These are phyloP conservation scores for Vanilla planifolia DNA, from an alignment of 106 monocot species.

Conservation along the genomic window DNA sequence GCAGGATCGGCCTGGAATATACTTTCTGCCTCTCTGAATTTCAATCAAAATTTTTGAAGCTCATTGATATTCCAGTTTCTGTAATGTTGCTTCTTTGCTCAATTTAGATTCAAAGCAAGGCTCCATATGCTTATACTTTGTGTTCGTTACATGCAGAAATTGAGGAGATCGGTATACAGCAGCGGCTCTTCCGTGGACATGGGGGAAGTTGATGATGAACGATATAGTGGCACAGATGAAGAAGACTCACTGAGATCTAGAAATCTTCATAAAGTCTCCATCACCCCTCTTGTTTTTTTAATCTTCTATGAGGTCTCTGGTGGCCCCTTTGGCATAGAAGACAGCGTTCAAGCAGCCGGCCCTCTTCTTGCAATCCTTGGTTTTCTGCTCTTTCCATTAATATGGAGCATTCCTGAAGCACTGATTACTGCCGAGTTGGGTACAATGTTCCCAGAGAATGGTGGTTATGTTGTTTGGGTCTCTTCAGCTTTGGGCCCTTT, in stretches of 20 bases:
- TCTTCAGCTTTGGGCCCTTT: slow-evolving; percentile 53
- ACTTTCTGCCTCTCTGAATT: too few species aligned
- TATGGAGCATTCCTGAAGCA: slow-evolving; percentile 85
- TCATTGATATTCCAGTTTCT: too few species aligned
- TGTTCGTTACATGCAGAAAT: slow-evolving; percentile 23
- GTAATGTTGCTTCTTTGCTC: neutral
- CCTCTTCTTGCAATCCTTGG: slow-evolving; percentile 57
- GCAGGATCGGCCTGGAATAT: too few species aligned
- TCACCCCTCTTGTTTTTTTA: slow-evolving; percentile 57
- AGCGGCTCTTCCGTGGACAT: slow-evolving; percentile 13
- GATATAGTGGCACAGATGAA: slow-evolving; percentile 20
- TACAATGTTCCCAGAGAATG: slow-evolving; percentile 76
- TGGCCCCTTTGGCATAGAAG: slow-evolving; percentile 67
- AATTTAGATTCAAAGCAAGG: neutral
- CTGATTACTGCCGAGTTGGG: slow-evolving; percentile 68
- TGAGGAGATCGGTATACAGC: slow-evolving; percentile 2
- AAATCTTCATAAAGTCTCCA: slow-evolving; percentile 38
- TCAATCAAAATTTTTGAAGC: too few species aligned
- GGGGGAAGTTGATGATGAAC: slow-evolving; percentile 23
- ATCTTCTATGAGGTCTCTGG: slow-evolving; percentile 84
- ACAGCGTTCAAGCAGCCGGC: slow-evolving; percentile 62
- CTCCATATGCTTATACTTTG: neutral
- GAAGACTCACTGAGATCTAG: slow-evolving; percentile 9
- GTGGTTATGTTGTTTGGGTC: slow-evolving; percentile 78
- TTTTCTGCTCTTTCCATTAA: slow-evolving; percentile 56